Base-by-base conservation (phyloP, 805 yeast genomes). In the Teunomyces panamensis region DNA sequence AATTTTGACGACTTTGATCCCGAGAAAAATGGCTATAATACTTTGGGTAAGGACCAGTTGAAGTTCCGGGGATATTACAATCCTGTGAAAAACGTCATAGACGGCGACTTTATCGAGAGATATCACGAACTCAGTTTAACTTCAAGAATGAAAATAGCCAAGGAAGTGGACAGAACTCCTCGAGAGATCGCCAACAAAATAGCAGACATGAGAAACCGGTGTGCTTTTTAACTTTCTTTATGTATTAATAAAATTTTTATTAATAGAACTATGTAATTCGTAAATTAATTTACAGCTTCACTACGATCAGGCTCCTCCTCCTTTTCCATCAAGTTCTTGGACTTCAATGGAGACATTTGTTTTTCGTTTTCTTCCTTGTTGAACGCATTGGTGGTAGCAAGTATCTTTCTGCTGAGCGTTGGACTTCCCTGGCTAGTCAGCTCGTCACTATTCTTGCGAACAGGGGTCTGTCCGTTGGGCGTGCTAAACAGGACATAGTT, bases 91-190 rank as follows among this genome's bases (percentile, higher is more conserved):
- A 77, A 81, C 43, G 83, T 87, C 2, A 75, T 94, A 35, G 97
- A 94, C 66, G 99, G 99, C 8, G 98, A 94, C 60, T 69, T 88
- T 11, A 71, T 92, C 42, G 97, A 89, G 56, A 62, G 65, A 36
- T 87, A 71, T 57, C 65, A 59, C 42, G 57, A 62, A 8, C 60
- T 79, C 16, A 57, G 59, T 10, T 60, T 63, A 1, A 55, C 67
- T 1, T 58, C 63, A 3, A 72, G 77, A 48, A 55, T 69, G 16
- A 63, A 58, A 14, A 65, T 78, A 27, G 73, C 75, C 6, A 56
- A 65, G 10, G 64, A 65, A 39, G 57, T 81, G 57, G 81, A 79
- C 29, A 65, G 79, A 49, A 56, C 72, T 1, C 75, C 80, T 1
- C 57, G 64, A 39, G 83, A 81, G 30, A 67, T 84, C 9, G 80